Base-by-base conservation (phyloP, 768 basidiomycete genomes). In the Collybia mongolica region DNA sequence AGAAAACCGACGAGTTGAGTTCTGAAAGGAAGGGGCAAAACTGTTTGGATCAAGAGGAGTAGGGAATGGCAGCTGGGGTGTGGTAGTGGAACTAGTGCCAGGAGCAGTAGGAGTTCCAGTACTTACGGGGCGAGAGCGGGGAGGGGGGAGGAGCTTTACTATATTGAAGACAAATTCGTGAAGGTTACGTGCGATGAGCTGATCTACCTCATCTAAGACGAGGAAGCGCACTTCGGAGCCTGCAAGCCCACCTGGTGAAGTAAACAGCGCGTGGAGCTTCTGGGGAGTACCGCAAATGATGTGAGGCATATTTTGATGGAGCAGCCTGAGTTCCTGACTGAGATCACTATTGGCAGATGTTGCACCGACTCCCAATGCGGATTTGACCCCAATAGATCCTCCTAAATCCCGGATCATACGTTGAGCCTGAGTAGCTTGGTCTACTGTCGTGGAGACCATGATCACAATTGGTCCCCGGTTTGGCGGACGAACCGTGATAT, bases 271-370 rank as follows among this genome's bases (percentile, higher is more conserved):
- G 62, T 96, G 87, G 14, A 99, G 72, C 69, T 96, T 95, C 63
- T 97, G 97, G 9, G 97, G 97, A 2, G 97, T 98, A 28, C 97
- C 97, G 60, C 96, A 93, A 52, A 99, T 85, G 56, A 99, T 83
- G 60, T 98, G 95, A 7, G 96, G 93, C 74, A 91, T 86, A 59
- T 88, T 95, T 69, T 95, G 90, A 54, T 93, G 88, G 44, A 98
- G 77, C 29, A 88, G 73, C 15, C 90, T 86, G 18, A 92, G 70
- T 61, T 97, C 93, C 60, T 90, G 90, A 17, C 72, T 73, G 44
- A 86, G 74, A 62, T 88, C 84, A 51, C 67, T 81, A 38, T 73
- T 77, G 28, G 75, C 75, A 23, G 82, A 82, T 0, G 89, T 84
- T 5, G 84, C 74, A 43, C 93, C 94, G 3, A 96, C 87, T 18